Evolutionary conservation across 2,329 filamentous ascomycete species (phyloP).

Genomic region (Penicillium sp.): DNA sequence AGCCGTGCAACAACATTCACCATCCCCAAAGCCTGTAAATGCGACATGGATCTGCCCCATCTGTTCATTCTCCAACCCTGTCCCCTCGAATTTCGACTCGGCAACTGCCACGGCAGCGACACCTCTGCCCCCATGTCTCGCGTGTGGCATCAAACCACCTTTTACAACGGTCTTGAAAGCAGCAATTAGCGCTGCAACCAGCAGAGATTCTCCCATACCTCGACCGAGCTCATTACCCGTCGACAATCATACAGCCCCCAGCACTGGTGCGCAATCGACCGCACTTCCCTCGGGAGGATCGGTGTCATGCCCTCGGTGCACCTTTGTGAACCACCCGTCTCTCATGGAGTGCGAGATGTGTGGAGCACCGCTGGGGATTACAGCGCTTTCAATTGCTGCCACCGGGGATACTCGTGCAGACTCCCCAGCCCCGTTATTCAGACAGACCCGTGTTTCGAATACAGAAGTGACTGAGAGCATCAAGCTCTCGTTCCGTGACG

Average conservation of each 20-base stretch:
- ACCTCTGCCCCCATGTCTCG: conserved; percentile 78
- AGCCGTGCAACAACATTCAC: conserved; percentile 33
- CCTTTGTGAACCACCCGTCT: conserved; percentile 89
- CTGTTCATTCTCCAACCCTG: conserved; percentile 89
- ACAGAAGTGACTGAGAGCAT: conserved; percentile 69
- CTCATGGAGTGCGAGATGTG: conserved; percentile 87
- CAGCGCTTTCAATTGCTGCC: conserved; percentile 40
- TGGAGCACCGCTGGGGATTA: conserved; percentile 66
- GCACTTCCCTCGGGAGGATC: conserved; percentile 13
- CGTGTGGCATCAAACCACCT: conserved; percentile 90
- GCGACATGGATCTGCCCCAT: conserved; percentile 96
- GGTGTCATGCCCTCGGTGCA: conserved; percentile 74
- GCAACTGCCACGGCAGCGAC: conserved; percentile 74
- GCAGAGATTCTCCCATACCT: conserved; percentile 27
- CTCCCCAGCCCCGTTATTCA: conserved; percentile 72
- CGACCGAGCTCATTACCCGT: conserved; percentile 4
- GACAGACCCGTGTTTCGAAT: conserved; percentile 45
- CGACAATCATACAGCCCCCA: background rate
- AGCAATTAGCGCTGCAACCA: conserved; percentile 70
- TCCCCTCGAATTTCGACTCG: conserved; percentile 91
- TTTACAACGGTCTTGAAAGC: conserved; percentile 81
- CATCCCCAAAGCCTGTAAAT: conserved; percentile 42
- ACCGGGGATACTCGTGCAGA: conserved; percentile 55
- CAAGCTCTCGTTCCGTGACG: conserved; percentile 86
- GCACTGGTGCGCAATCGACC: conserved; percentile 5